Conservation (phyloP, 75 land plant genomes). For the Pinus albicaulis region DNA sequence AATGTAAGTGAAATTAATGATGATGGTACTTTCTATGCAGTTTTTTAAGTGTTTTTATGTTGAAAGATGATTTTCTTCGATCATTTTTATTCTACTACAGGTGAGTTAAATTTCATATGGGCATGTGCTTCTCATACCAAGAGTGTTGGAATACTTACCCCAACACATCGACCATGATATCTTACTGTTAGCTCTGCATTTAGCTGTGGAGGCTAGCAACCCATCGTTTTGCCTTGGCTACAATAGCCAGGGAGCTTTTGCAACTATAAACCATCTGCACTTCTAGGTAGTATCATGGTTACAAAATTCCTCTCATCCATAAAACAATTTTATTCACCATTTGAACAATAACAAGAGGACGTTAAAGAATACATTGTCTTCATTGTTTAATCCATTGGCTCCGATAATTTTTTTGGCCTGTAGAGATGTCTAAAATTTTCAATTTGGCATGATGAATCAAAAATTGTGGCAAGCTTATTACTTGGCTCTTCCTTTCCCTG, state of each 20-base stretch:
- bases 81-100: conserved; percentile 35
- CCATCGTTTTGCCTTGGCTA: conserved; percentile 85
- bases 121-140: conserved; percentile 87
- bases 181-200: conserved; percentile 75
- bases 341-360: too few species aligned
- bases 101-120: conserved; percentile 98
- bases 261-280: conserved; percentile 97
- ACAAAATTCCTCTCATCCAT: too few species aligned
- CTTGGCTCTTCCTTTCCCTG: conserved; percentile 73
- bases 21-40: neutral
- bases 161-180: conserved; percentile 79
- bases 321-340: too few species aligned
- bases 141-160: conserved; percentile 69
- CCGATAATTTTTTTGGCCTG: too few species aligned
- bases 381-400: too few species aligned
- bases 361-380: too few species aligned
- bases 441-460: too few species aligned
- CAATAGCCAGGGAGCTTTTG: conserved; percentile 98
- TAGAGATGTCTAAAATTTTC: too few species aligned
- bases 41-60: neutral
- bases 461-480: conserved; percentile 70
- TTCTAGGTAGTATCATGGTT: conserved; percentile 59
- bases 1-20: conserved; percentile 49
- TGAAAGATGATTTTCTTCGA: neutral
- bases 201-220: conserved; percentile 77